Base-by-base conservation (phyloP, 2,329 filamentous ascomycete species). In the Fusarium devonianum region DNA sequence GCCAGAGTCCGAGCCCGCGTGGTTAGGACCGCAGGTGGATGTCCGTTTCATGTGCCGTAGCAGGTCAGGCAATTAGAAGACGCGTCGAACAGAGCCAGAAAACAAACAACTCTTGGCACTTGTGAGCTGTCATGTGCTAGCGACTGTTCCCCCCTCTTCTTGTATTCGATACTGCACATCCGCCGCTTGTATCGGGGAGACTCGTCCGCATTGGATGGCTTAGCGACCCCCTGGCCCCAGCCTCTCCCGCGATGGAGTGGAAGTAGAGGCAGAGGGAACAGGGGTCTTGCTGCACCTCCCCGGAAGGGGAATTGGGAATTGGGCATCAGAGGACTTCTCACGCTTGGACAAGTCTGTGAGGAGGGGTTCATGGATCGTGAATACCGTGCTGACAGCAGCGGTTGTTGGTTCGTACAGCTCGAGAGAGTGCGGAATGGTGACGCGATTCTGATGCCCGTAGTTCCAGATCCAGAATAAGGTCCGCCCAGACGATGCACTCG, bases 221-320 rank as follows among this genome's bases (percentile, higher is more conserved):
- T 16, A 23, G 32, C 29, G 33, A 44, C 41, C 29, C 32, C 35
- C 23, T 28, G 37, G 53, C 36, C 37, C 47, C 53, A 53, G 41
- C 47, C 49, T 58, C 54, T 52, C 33, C 54, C 55, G 37, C 34
- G 36, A 54, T 51, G 44, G 37, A 13, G 26, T 26, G 32, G 16
- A 29, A 28, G 23, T 29, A 25, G 23, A 13, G 28, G 34, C 23
- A 34, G 38, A 38, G 34, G 30, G 22, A 25, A 39, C 56, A 43
- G 46, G 52, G 47, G 42, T 45, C 41, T 21, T 37, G 41, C 47
- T 45, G 57, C 56, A 62, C 49, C 49, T 52, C 44, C 16, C 50
- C 59, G 29, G 32, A 48, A 49, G 30, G 14, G 48, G 51, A 55
- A 45, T 42, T n/a, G n/a, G n/a, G n/a, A n/a, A n/a, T n/a, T n/a